These are phyloP conservation scores for Fragaria iinumae DNA, from an alignment of 306 rosid genomes.

Conservation along the genomic window DNA sequence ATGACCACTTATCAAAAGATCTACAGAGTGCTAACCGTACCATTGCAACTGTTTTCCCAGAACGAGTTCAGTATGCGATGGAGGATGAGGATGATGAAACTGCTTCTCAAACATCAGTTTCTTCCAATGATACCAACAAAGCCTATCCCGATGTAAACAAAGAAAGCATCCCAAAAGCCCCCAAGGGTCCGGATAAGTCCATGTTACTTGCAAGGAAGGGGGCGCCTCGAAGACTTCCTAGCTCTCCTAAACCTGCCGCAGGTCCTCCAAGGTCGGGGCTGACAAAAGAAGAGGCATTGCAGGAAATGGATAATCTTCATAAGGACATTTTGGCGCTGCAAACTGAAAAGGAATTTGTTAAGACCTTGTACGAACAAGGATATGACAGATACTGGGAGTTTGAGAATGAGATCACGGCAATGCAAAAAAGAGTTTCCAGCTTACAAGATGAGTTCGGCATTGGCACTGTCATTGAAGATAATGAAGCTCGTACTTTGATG, in stretches of 20 bases:
- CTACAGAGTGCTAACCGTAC: conserved; percentile 88
- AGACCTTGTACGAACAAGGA: conserved; percentile 65
- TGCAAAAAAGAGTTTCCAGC: conserved; percentile 57
- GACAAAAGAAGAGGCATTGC: conserved; percentile 54
- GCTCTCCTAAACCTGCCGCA: conserved; percentile 30
- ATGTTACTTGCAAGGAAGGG: conserved; percentile 50
- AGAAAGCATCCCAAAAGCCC: conserved; percentile 55
- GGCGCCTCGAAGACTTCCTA: conserved; percentile 26
- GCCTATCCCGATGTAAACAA: conserved; percentile 17
- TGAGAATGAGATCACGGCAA: conserved; percentile 52
- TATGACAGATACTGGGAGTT: conserved; percentile 72
- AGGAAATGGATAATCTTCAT: conserved; percentile 65
- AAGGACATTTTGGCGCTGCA: conserved; percentile 73
- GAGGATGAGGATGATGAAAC: conserved; percentile 54
- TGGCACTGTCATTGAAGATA: conserved; percentile 51
- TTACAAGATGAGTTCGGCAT: conserved; percentile 75
- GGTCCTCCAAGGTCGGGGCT: conserved; percentile 47
- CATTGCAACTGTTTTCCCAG: conserved; percentile 72
- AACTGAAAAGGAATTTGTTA: conserved; percentile 89
- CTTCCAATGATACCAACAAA: conserved; percentile 24
- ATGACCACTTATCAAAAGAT: conserved; percentile 73
- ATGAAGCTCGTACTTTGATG: conserved; percentile 78
- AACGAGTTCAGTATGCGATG: conserved; percentile 59
- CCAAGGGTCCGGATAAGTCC: conserved; percentile 48
- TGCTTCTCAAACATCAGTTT: conserved; percentile 30